Conservation (phyloP, 257 asterid genomes). For the Dorcoceras hygrometricum region DNA sequence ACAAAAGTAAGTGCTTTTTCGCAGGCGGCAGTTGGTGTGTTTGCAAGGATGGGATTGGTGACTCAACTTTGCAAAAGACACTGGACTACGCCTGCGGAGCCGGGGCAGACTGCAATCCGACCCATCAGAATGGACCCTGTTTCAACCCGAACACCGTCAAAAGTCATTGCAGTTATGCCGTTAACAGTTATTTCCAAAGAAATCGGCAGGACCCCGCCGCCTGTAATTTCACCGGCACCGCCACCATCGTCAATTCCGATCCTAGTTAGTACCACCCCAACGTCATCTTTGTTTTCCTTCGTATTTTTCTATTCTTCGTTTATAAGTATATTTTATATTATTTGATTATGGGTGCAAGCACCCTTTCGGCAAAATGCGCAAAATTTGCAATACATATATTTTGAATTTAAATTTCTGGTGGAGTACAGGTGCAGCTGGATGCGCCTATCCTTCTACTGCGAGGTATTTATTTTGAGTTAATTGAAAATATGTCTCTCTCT, state of each 20-base stretch:
- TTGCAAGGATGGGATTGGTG: constrained; percentile 69
- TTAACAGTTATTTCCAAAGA: constrained; percentile 74
- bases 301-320: neutral
- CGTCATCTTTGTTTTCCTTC: neutral
- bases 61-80: constrained; percentile 52
- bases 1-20: no score
- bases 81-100: constrained; percentile 90
- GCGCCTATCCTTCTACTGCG: constrained; percentile 45
- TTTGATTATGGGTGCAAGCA: no score
- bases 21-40: constrained; percentile 85
- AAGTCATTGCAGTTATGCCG: constrained; percentile 85
- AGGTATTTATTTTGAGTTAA: no score
- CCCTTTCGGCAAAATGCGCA: no score
- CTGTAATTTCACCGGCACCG: constrained; percentile 77
- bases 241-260: constrained; percentile 41
- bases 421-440: constrained; percentile 42
- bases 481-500: no score
- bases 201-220: constrained; percentile 53
- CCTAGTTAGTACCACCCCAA: constrained; percentile 49
- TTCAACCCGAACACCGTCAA: constrained; percentile 66
- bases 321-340: no score
- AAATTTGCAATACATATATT: no score
- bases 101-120: constrained; percentile 82
- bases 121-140: constrained; percentile 52
- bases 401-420: no score